phyloP scores from a whole-genome alignment of 202 grass and related monocot genomes.

The Schoenoplectus triqueter region DNA sequence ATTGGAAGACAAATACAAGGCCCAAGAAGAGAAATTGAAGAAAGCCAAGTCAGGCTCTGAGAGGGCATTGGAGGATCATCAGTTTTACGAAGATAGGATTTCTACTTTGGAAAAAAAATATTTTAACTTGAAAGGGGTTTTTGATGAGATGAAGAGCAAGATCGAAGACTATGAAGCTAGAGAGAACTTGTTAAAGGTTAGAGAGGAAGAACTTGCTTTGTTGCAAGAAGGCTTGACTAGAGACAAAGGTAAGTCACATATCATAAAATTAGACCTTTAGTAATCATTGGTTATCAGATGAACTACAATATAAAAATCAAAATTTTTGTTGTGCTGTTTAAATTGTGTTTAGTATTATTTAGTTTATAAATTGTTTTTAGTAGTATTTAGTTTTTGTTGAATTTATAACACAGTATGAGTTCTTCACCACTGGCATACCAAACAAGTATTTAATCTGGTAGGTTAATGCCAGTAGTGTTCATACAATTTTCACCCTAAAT shows the following conservation, averaged over 20 bases:
- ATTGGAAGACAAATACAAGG: slow-evolving; percentile 56
- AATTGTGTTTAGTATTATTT: neutral
- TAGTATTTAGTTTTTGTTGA: slow-evolving; percentile 21
- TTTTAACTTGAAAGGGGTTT: slow-evolving; percentile 58
- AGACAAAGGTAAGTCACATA: slow-evolving; percentile 57
- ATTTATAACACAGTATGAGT: neutral
- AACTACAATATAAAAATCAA: neutral
- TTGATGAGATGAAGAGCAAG: slow-evolving; percentile 62
- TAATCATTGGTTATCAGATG: neutral
- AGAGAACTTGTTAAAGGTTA: slow-evolving; percentile 56
- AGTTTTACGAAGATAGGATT: slow-evolving; percentile 60
- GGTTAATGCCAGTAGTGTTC: neutral
- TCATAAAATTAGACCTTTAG: slow-evolving; percentile 28
- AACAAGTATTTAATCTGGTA: slow-evolving; percentile 30
- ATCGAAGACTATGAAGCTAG: slow-evolving; percentile 58
- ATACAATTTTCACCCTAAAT: neutral
- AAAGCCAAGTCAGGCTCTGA: slow-evolving; percentile 65
- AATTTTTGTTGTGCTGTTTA: slow-evolving; percentile 18
- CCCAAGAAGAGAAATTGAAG: slow-evolving; percentile 74
- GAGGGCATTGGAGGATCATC: slow-evolving; percentile 57
- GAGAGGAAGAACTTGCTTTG: slow-evolving; percentile 66
- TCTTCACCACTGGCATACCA: neutral
- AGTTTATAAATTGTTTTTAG: neutral
- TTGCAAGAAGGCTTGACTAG: slow-evolving; percentile 47
- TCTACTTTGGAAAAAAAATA: slow-evolving; percentile 68